Base-by-base conservation (phyloP, 2,329 filamentous ascomycete species). In the Scortechinia acanthostroma region DNA sequence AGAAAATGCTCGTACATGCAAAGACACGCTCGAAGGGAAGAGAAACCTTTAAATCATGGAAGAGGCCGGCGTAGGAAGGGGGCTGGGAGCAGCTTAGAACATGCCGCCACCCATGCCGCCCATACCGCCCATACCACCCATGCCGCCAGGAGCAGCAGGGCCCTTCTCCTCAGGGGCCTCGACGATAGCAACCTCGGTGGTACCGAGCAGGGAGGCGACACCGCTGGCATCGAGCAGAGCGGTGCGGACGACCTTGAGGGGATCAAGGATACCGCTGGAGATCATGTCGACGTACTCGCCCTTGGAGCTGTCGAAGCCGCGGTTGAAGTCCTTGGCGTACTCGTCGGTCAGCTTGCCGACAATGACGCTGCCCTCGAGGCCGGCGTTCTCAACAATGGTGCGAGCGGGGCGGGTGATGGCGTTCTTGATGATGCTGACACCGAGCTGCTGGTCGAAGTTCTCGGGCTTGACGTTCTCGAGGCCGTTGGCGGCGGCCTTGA, bases 251-350 rank as follows among this genome's bases (percentile, higher is more conserved):
- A 98, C 93, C 87, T 98, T 98, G 78, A 98, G 87, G 53, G 93
- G 93, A 66, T 98, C 93, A 49, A 98, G 86, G 67, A 98, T 98
- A 86, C 93, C 93, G 55, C 89, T 81, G 51, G 79, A 67, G 62
- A 98, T 96, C 93, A 98, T 97, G 76, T 98, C 91, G 55, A 96
- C 90, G 71, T 95, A 98, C 75, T 97, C 88, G 69, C 91, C 90
- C 77, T 91, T 95, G 65, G 89, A 73, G 71, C 87, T 93, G 79
- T 98, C 89, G 73, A 89, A 98, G 53, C 93, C 93, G 76, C 86
- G 93, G 87, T 96, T 94, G 82, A 98, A 98, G 70, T 98, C 91
- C 53, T 65, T 64, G 64, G 80, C 90, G 64, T 77, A 91, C 73
- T 98, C 93, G 58, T 97, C 91, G 60, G 87, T 93, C 56, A 98